Evolutionary conservation across 2,329 filamentous ascomycete species (phyloP).

Genomic region (Thermochaetoides dissita): DNA sequence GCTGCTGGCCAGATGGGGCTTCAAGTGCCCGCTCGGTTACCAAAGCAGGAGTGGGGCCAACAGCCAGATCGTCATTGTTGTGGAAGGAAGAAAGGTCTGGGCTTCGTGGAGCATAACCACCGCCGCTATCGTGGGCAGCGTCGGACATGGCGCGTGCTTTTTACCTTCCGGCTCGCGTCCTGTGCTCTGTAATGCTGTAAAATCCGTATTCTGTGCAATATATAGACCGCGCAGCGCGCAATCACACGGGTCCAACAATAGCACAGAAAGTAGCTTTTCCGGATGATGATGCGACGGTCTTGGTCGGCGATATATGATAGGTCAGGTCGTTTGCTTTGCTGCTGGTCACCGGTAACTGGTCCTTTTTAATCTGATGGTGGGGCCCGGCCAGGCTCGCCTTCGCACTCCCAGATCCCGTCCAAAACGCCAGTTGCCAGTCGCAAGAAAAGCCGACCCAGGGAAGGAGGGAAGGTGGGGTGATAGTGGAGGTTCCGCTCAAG

Average conservation of each 20-base stretch:
- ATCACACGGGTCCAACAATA: conserved; percentile 1
- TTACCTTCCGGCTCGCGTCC: not conserved
- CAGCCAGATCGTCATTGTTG: conserved; percentile 15
- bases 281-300: conserved; percentile 1
- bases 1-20: no score
- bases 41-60: conserved; percentile 17
- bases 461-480: conserved; percentile 7
- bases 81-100: conserved; percentile 46
- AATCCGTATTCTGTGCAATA: no score
- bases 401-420: conserved; percentile 1
- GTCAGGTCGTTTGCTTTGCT: not conserved
- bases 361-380: conserved; percentile 5
- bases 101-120: conserved; percentile 42
- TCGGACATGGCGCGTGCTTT: conserved; percentile 27
- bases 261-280: conserved; percentile 4
- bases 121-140: conserved; percentile 22
- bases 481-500: no score
- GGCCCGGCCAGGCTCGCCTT: conserved; percentile 1
- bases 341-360: not conserved
- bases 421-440: conserved; percentile 3
- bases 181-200: no score
- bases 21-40: no score
- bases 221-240: no score
- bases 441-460: no score
- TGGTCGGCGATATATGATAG: conserved; percentile 7